Evolutionary conservation across 441 rosid genomes (phyloP), one percentile per base, ranked within the genome.

Genomic region (Syzygium syzygioides): DNA sequence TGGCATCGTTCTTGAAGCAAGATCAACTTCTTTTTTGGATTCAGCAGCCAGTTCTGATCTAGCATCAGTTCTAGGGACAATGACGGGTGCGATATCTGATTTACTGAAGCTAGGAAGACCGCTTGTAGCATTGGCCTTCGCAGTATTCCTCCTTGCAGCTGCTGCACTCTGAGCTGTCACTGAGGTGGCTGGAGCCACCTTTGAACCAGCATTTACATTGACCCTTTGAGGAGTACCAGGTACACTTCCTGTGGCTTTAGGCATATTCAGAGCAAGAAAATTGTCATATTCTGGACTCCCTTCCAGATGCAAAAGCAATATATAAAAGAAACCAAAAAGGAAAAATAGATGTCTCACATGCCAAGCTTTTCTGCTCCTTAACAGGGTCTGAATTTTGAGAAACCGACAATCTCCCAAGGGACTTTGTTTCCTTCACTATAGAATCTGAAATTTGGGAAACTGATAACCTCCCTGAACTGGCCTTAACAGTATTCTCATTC

Each of bases 1-100:
- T 68, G 98, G 99, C 99, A 97, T 98, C 86, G 99, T 96, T 91
- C 99, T 96, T 85, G 95, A 98, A 88, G 94, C 97, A 88, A 96
- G 95, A 90, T 95, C 96, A 87, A 92, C 91, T 87, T 98, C 98
- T 93, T 95, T 93, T 93, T 95, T 94, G 91, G 94, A 91, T 91
- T 96, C 99, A 93, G 93, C 90, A 84, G 92, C 93, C 87, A 91
- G 95, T 91, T 96, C 99, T 79, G 88, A 71, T 88, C 95, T 91
- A 37, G 93, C 90, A 87, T 93, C 96, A 79, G 91, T 92, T 94
- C 99, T 95, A 86, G 99, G 98, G 89, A 97, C 95, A 93, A 95
- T 93, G 34, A 96, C 99, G 55, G 99, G 95, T 71, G 90, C 79
- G 86, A 89, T 89, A 89, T 97, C 99, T 34, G 91, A 91, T 93